Percentiles rank a stretch among this genome's conserved stretches.
These are phyloP conservation scores for Stereocaulon alpinum DNA, from an alignment of 495 filamentous ascomycete genomes.

Conservation along the genomic window DNA sequence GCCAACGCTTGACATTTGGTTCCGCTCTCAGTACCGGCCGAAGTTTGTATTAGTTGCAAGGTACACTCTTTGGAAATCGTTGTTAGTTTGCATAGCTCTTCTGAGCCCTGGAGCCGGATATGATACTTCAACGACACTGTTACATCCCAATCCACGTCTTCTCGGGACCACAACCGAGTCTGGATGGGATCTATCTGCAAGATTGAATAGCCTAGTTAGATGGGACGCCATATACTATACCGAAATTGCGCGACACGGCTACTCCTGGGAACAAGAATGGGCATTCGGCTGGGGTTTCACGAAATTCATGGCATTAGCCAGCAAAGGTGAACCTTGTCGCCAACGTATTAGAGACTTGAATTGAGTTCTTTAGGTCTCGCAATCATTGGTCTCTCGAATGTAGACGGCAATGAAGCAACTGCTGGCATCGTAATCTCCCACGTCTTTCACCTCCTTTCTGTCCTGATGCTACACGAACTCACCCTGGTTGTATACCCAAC, in stretches of 20 bases:
- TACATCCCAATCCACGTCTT: conserved; percentile 27
- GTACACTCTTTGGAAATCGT: conserved; percentile 55
- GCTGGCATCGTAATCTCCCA: conserved; percentile 57
- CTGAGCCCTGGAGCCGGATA: conserved; percentile 65
- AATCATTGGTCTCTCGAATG: neutral
- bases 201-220: conserved; percentile 50
- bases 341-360: neutral
- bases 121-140: conserved; percentile 72
- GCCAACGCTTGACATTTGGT: neutral
- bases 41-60: neutral
- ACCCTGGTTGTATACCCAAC: conserved; percentile 25
- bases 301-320: conserved; percentile 36
- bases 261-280: conserved; percentile 92
- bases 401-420: conserved; percentile 27
- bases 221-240: conserved; percentile 93
- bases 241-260: conserved; percentile 55
- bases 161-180: neutral
- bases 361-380: conserved; percentile 4
- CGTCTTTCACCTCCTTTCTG: conserved; percentile 62
- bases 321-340: conserved; percentile 34
- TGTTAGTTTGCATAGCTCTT: conserved; percentile 55
- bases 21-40: neutral
- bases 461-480: conserved; percentile 55
- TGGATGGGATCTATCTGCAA: conserved; percentile 16
- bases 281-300: conserved; percentile 72